Evolutionary conservation across 164 flowering plant genomes (phyloP).

Genomic region (Nymphaea colorata): DNA sequence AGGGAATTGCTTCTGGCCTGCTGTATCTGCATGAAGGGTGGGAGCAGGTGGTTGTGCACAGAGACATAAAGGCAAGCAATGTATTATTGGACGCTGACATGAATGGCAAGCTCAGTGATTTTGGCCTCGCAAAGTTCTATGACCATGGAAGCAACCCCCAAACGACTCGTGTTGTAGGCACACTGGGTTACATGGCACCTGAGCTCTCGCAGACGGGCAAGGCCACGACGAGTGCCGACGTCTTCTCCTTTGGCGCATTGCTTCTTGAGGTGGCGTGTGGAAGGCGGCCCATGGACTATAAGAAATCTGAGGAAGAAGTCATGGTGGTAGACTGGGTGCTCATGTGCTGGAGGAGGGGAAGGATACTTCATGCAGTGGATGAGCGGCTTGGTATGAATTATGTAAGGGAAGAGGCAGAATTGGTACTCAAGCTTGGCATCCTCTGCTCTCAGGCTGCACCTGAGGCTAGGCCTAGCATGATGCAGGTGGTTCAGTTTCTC

Average conservation of each 20-base stretch:
- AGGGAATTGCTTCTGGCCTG: slow-evolving; percentile 27
- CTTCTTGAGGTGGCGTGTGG: slow-evolving; percentile 31
- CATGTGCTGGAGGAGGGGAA: slow-evolving; percentile 8
- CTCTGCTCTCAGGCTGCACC: slow-evolving; percentile 26
- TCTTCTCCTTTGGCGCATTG: slow-evolving; percentile 30
- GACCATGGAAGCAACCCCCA: slow-evolving; percentile 12
- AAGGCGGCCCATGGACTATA: slow-evolving; percentile 23
- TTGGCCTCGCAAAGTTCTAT: slow-evolving; percentile 33
- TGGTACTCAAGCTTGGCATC: slow-evolving; percentile 27
- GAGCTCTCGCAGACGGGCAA: slow-evolving; percentile 29
- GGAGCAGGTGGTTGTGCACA: slow-evolving; percentile 24
- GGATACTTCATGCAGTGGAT: slow-evolving; percentile 1
- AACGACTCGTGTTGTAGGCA: slow-evolving; percentile 32
- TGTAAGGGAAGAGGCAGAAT: slow-evolving; percentile 15
- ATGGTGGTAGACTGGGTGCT: slow-evolving; percentile 22
- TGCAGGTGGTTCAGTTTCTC: slow-evolving; percentile 24
- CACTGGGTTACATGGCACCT: slow-evolving; percentile 41
- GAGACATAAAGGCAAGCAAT: slow-evolving; percentile 45
- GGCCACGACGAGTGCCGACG: slow-evolving; percentile 26
- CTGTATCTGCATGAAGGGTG: slow-evolving; percentile 39
- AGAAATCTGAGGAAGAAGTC: slow-evolving; percentile 22
- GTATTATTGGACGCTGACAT: slow-evolving; percentile 35
- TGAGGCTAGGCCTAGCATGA: slow-evolving; percentile 25
- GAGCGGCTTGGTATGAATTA: slow-evolving; percentile 1
- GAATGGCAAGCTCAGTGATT: slow-evolving; percentile 34